Percentiles rank a stretch among this genome's conserved stretches.
These are phyloP conservation scores for Colletotrichum abscissum DNA, from an alignment of 2,329 filamentous ascomycete species.

Conservation along the genomic window DNA sequence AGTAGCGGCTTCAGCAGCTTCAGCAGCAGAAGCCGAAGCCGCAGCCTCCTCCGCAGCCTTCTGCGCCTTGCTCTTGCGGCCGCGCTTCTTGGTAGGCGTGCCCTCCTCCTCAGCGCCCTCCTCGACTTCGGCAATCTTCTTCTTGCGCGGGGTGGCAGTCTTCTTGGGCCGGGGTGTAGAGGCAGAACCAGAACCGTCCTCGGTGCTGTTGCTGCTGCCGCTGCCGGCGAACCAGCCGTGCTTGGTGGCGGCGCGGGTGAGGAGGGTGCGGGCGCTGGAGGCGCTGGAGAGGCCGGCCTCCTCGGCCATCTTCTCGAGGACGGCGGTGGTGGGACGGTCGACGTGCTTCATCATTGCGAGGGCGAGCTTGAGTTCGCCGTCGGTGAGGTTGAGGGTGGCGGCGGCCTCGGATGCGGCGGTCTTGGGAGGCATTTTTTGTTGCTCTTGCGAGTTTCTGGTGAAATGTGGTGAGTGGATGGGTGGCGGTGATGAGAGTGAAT, in stretches of 20 bases:
- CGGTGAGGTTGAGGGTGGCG: not conserved
- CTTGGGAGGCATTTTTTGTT: constrained; percentile 20
- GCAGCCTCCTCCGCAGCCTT: not conserved
- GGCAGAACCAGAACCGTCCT: not conserved
- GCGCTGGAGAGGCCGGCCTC: constrained; percentile 13
- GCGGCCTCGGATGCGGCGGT: not conserved
- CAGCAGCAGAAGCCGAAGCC: not conserved
- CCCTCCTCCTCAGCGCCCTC: constrained; percentile 1
- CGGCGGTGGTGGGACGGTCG: constrained; percentile 5
- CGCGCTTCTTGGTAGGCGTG: constrained; percentile 23
- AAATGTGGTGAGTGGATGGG: not conserved
- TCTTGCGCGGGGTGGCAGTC: constrained; percentile 17
- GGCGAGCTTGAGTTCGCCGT: constrained; percentile 16
- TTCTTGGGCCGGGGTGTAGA: constrained; percentile 16
- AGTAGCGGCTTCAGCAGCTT: not conserved
- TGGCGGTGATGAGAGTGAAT: not conserved
- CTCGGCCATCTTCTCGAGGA: not conserved
- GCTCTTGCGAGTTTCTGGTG: not conserved
- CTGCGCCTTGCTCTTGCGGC: constrained; percentile 14
- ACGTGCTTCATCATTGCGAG: constrained; percentile 12
- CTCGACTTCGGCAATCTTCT: constrained; percentile 11
- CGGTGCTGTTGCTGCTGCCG: not conserved
- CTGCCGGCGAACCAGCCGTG: constrained; percentile 12
- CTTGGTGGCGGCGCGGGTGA: constrained; percentile 5
- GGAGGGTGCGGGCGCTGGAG: constrained; percentile 11